These are phyloP conservation scores for Vigna hirtella DNA, from an alignment of 306 rosid genomes.

Conservation along the genomic window DNA sequence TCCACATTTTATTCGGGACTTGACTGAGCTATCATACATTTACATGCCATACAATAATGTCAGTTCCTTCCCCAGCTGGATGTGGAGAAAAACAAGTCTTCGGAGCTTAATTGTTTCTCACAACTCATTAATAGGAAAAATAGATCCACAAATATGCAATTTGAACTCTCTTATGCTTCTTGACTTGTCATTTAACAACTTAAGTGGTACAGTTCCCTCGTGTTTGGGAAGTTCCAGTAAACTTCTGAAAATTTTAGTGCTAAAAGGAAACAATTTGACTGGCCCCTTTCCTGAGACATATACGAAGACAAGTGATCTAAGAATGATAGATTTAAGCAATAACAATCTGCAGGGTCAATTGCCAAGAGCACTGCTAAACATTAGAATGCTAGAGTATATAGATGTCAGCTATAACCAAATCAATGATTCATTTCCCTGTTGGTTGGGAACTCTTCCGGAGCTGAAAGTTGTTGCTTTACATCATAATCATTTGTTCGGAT, in stretches of 20 bases:
- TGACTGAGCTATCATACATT: background rate
- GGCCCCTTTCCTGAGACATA: slow-evolving; percentile 38
- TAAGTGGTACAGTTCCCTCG: slow-evolving; percentile 23
- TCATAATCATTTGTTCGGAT: slow-evolving; percentile 1
- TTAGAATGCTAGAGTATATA: slow-evolving; percentile 32
- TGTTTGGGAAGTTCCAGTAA: slow-evolving; percentile 38
- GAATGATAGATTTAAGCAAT: slow-evolving; percentile 19
- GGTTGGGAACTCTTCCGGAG: slow-evolving; percentile 46
- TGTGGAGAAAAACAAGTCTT: slow-evolving; percentile 8
- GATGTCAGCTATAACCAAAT: slow-evolving; percentile 27
- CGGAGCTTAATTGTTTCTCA: background rate
- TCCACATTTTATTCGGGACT: background rate
- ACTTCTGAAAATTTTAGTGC: background rate
- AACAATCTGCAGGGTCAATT: slow-evolving; percentile 46
- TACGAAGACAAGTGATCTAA: background rate
- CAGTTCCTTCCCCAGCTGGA: slow-evolving; percentile 33
- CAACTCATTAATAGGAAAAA: slow-evolving; percentile 28
- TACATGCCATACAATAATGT: background rate
- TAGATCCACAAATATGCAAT: slow-evolving; percentile 40
- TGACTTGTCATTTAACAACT: slow-evolving; percentile 39
- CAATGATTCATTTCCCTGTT: slow-evolving; percentile 53
- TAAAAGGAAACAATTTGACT: slow-evolving; percentile 22
- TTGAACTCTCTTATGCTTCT: slow-evolving; percentile 20
- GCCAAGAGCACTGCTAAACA: slow-evolving; percentile 43
- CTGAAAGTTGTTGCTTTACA: slow-evolving; percentile 27